Conservation (phyloP, 2,329 filamentous ascomycete genomes). For the Trichoderma sp. region DNA sequence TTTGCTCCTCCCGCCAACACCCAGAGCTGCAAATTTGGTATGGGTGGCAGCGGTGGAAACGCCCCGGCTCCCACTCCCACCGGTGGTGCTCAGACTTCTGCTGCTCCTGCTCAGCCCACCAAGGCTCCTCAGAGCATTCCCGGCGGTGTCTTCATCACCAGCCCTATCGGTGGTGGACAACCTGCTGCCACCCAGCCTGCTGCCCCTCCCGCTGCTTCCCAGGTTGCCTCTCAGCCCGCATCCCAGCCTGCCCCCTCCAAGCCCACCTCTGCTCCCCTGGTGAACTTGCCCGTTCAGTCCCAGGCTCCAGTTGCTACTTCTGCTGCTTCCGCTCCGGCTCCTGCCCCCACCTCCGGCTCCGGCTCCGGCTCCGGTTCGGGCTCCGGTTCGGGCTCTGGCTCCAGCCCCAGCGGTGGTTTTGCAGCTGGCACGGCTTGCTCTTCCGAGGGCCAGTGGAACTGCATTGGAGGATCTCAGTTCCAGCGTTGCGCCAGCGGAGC, state of each 20-base stretch:
- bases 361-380: background rate
- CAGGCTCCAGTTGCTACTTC: conserved; percentile 24
- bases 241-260: conserved; percentile 19
- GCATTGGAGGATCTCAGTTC: conserved; percentile 51
- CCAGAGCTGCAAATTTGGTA: too few relatives aligned
- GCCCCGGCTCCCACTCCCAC: too few relatives aligned
- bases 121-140: conserved; percentile 26
- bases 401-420: conserved; percentile 30
- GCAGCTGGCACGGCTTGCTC: conserved; percentile 49
- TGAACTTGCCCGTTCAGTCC: conserved; percentile 23
- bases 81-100: too few relatives aligned
- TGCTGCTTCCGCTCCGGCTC: conserved; percentile 26
- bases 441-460: conserved; percentile 55
- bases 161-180: conserved; percentile 22
- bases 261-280: conserved; percentile 1
- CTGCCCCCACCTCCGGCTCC: conserved; percentile 25
- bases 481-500: conserved; percentile 56
- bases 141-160: conserved; percentile 46
- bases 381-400: conserved; percentile 17
- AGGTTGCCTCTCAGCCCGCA: conserved; percentile 22
- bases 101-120: background rate
- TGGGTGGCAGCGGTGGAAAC: too few relatives aligned
- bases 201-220: conserved; percentile 18
- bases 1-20: too few relatives aligned
- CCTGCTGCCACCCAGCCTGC: conserved; percentile 25